These are phyloP conservation scores for Volvariella volvacea DNA, from an alignment of 1,284 basidiomycete genomes.

Conservation along the genomic window DNA sequence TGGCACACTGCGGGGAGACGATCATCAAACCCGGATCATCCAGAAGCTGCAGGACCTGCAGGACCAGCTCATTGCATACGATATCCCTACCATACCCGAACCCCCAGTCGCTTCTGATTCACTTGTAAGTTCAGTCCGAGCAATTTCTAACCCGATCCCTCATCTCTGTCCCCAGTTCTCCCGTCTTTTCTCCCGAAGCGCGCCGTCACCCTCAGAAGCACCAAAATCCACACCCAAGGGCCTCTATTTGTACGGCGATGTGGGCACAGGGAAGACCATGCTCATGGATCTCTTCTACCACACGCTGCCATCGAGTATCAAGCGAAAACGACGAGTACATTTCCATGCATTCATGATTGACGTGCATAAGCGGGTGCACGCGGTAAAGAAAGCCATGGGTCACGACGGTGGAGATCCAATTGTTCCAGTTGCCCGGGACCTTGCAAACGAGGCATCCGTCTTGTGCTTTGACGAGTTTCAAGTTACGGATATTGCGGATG, in stretches of 20 bases:
- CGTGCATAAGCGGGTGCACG: conserved; percentile 90
- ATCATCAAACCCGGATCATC: conserved; percentile 83
- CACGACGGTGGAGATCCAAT: conserved; percentile 77
- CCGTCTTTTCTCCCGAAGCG: conserved; percentile 51
- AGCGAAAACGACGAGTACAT: conserved; percentile 82
- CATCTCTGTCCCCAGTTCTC: conserved; percentile 40
- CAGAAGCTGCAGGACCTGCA: conserved; percentile 78
- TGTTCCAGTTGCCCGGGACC: conserved; percentile 80
- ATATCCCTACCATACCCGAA: conserved; percentile 57
- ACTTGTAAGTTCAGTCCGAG: conserved; percentile 33
- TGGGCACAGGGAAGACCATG: conserved; percentile 98
- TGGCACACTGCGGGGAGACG: conserved; percentile 73
- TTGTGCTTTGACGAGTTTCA: conserved; percentile 99
- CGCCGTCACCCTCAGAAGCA: conserved; percentile 31
- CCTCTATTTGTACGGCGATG: conserved; percentile 95
- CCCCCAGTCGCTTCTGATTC: conserved; percentile 28
- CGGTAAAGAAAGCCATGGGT: conserved; percentile 66
- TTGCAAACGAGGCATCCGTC: conserved; percentile 81
- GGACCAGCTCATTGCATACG: conserved; percentile 66
- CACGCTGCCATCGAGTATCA: conserved; percentile 74
- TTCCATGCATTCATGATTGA: conserved; percentile 99
- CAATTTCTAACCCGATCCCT: no score
- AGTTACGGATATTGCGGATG: conserved; percentile 98
- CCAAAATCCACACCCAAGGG: conserved; percentile 71
- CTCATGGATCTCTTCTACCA: conserved; percentile 98